phyloP scores from a whole-genome alignment of 2,329 filamentous ascomycete genomes.

The Aspergillus pseudoglaucus region DNA sequence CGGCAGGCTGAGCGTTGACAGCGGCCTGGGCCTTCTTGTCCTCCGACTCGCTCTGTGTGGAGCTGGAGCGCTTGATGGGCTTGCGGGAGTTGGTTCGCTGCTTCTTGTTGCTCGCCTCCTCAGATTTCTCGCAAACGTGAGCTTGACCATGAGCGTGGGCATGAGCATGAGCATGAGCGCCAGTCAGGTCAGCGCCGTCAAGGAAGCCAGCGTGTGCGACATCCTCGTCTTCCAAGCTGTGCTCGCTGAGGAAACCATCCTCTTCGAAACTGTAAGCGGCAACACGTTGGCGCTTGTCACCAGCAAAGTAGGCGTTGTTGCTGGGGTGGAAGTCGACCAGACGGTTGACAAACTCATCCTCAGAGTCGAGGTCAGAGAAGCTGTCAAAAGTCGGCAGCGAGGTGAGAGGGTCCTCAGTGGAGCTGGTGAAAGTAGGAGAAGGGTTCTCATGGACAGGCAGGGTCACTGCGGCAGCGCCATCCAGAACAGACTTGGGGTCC shows the following conservation, averaged over 20 bases:
- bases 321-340: slow-evolving; percentile 63
- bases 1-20: slow-evolving; percentile 30
- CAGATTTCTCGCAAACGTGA: slow-evolving; percentile 38
- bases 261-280: slow-evolving; percentile 65
- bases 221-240: slow-evolving; percentile 66
- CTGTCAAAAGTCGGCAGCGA: slow-evolving; percentile 72
- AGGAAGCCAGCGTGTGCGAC: slow-evolving; percentile 58
- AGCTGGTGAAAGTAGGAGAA: slow-evolving; percentile 34
- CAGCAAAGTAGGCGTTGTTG: slow-evolving; percentile 54
- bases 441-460: slow-evolving; percentile 32
- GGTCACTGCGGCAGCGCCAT: slow-evolving; percentile 29
- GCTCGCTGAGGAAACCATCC: slow-evolving; percentile 69
- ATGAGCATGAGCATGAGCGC: slow-evolving; percentile 15
- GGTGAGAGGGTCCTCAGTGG: slow-evolving; percentile 45
- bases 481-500: slow-evolving; percentile 29
- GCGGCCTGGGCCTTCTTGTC: slow-evolving; percentile 24
- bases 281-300: slow-evolving; percentile 67
- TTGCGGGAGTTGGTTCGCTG: slow-evolving; percentile 40
- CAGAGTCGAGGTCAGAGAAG: slow-evolving; percentile 82
- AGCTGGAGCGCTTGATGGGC: slow-evolving; percentile 24
- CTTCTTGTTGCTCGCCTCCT: slow-evolving; percentile 46
- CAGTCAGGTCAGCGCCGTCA: slow-evolving; percentile 38
- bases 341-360: slow-evolving; percentile 74
- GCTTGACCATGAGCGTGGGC: slow-evolving; percentile 8
- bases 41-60: slow-evolving; percentile 25